These are phyloP conservation scores for Fagopyrum homotropicum DNA, from an alignment of 148 eudicot species.

Conservation along the genomic window DNA sequence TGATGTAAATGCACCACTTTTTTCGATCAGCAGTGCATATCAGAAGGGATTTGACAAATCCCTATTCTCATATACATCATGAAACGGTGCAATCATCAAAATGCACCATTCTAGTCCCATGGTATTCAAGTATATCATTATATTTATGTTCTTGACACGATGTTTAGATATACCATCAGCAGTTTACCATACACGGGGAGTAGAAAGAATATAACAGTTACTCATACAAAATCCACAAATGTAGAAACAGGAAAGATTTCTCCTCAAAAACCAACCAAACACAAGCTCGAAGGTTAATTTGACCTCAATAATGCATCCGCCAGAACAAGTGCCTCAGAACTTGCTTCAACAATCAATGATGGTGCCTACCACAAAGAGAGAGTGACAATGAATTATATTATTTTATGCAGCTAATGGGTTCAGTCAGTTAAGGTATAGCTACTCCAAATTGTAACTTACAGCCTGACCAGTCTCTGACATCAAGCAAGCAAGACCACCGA, in stretches of 20 bases:
- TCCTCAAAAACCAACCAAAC: slow-evolving; percentile 6
- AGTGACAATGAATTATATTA: slow-evolving; percentile 8
- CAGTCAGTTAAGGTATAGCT: slow-evolving; percentile 9
- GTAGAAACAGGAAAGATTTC: neutral
- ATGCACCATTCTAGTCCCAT: neutral
- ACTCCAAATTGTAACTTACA: slow-evolving; percentile 44
- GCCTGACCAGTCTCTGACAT: slow-evolving; percentile 99
- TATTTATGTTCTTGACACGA: neutral
- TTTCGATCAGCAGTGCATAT: neutral
- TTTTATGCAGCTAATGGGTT: slow-evolving; percentile 3
- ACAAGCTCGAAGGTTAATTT: slow-evolving; percentile 11
- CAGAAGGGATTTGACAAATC: neutral
- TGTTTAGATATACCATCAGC: neutral
- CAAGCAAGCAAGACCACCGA: slow-evolving; percentile 82
- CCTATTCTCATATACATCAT: slow-evolving; percentile 3
- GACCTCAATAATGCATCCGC: slow-evolving; percentile 85
- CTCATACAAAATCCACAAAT: neutral
- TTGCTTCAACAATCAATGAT: slow-evolving; percentile 69
- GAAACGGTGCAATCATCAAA: neutral
- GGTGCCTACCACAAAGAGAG: slow-evolving; percentile 54
- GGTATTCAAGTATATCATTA: neutral
- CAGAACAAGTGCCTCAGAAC: slow-evolving; percentile 66
- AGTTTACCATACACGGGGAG: neutral
- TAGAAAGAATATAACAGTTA: neutral
- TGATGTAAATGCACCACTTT: neutral